Conservation (phyloP, 2,329 filamentous ascomycete genomes). For the Colletotrichum tabaci region DNA sequence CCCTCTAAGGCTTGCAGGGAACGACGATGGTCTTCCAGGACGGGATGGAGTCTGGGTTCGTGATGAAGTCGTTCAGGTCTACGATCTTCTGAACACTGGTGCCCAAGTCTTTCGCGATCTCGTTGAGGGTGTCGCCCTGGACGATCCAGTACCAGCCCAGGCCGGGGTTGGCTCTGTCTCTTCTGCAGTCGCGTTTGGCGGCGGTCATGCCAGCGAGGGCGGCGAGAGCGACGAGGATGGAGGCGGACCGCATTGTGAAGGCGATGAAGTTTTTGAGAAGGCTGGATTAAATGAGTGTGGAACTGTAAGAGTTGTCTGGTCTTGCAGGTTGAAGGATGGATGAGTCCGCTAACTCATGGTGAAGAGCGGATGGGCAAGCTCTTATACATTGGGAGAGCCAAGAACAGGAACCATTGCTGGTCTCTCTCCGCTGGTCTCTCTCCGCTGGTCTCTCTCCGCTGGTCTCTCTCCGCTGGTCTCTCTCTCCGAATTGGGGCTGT, state of each 20-base stretch:
- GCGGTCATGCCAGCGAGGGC: conserved; percentile 5
- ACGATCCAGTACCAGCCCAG: conserved; percentile 15
- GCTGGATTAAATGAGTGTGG: no score
- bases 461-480: background rate
- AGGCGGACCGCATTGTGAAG: background rate
- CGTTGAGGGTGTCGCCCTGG: conserved; percentile 5
- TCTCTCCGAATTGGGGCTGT: no score
- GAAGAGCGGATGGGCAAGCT: background rate
- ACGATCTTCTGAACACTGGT: background rate
- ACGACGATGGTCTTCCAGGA: background rate
- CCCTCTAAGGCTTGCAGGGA: background rate
- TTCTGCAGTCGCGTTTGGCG: conserved; percentile 4
- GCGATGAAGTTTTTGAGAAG: no score
- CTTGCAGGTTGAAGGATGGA: no score
- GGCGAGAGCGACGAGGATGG: background rate
- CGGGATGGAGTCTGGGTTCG: background rate
- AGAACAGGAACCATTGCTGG: no score
- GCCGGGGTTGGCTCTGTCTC: conserved; percentile 7
- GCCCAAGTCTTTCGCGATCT: background rate
- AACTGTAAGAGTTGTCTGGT: background rate
- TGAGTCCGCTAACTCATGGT: accelerated
- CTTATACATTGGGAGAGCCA: background rate
- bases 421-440: background rate
- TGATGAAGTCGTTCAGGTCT: background rate
- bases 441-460: background rate